Evolutionary conservation across 768 basidiomycete species (phyloP), one percentile per base, ranked within the genome.

Genomic region (Lentinula edodes): DNA sequence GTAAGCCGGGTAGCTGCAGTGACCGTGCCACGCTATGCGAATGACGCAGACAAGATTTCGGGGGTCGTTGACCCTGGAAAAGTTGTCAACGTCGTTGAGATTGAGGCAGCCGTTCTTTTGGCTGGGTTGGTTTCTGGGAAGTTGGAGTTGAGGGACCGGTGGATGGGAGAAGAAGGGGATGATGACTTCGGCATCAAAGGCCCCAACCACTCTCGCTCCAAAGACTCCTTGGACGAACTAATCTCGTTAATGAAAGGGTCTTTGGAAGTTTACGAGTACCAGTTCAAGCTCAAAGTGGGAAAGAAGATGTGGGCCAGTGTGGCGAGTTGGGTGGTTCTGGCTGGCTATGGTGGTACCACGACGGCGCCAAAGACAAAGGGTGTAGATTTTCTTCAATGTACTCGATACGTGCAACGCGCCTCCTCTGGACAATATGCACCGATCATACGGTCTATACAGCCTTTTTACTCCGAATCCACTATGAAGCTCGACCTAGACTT

Each of bases 401-500:
- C 28, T 28, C 28, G 28, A 28, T 28, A 28, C 28, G 28, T 4
- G 28, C 28, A 28, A 28, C 28, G 28, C 28, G 28, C 3, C 28
- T 3, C 28, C 28, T 28, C n/a, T 45, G 43, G 16, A n/a, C 46
- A 16, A n/a, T 18, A 6, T 18, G 10, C 18, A 46, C 45, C 45
- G n/a, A 18, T 20, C 12, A 7, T 15, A 36, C 51, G 34, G n/a
- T 52, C 20, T n/a, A 7, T 5, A 34, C 51, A 15, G 32, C 16
- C 34, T 36, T 4, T 28, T 28, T 3, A 28, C 28, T 4, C 28
- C 28, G 28, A 28, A 51, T 28, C 20, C 50, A 41, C 12, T 54
- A 15, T 35, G 42, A 46, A 28, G 36, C 58, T 66, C 32, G 54
- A 64, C 35, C 62, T 68, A 34, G 63, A 65, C 51, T 57, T 60